A percentile compares a stretch with the other conserved stretches of the same genome.
phyloP scores from a whole-genome alignment of 2,329 filamentous ascomycete species.

The Botryosphaeria dothidea region DNA sequence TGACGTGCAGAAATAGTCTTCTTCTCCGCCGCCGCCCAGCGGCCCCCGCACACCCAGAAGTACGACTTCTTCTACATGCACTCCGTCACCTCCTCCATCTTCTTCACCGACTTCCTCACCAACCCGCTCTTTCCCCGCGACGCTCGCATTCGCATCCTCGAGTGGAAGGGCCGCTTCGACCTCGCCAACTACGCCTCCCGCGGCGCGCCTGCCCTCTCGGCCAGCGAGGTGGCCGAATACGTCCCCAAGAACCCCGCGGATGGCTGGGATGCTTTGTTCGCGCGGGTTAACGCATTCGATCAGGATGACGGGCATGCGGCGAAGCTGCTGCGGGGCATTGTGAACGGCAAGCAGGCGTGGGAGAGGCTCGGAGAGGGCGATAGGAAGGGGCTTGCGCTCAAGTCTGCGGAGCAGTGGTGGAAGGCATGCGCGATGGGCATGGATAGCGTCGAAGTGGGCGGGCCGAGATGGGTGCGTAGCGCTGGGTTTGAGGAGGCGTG shows the following conservation, averaged over 20 bases:
- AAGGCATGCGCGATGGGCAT: constrained; percentile 62
- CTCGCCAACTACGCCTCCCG: constrained; percentile 73
- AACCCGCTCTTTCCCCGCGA: constrained; percentile 60
- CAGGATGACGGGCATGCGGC: constrained; percentile 79
- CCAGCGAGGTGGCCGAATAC: not conserved
- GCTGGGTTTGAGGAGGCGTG: constrained; percentile 68
- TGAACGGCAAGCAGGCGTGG: constrained; percentile 59
- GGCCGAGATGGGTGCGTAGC: constrained; percentile 60
- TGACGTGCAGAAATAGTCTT: constrained; percentile 42
- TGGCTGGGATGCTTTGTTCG: constrained; percentile 47
- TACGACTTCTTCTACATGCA: constrained; percentile 87
- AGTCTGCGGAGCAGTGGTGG: constrained; percentile 58
- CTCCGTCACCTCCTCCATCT: constrained; percentile 74
- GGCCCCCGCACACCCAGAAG: constrained; percentile 65
- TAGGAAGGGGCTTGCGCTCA: constrained; percentile 30
- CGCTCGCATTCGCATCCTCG: constrained; percentile 69
- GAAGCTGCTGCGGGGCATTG: constrained; percentile 73
- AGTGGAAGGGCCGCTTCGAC: constrained; percentile 79
- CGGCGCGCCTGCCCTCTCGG: constrained; percentile 62
- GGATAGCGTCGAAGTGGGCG: constrained; percentile 59
- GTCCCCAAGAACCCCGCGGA: constrained; percentile 26
- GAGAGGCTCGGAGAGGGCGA: not conserved
- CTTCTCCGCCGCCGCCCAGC: constrained; percentile 63
- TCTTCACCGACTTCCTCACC: constrained; percentile 63
- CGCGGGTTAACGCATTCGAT: constrained; percentile 44